Conservation (phyloP, 257 asterid species). For the Penstemon davidsonii region DNA sequence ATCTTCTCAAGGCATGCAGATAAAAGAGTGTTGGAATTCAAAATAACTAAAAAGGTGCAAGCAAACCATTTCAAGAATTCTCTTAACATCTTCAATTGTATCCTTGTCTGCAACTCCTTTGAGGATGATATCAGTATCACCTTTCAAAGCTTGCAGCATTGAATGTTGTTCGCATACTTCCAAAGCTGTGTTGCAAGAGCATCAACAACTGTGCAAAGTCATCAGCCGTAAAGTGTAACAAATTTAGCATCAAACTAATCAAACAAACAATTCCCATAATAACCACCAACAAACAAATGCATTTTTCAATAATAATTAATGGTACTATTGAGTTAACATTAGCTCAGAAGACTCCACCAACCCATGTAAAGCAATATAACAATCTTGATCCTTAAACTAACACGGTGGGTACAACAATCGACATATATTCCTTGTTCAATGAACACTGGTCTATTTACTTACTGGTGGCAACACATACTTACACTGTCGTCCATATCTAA, state of each 20-base stretch:
- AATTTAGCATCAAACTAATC: conserved; percentile 23
- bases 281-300: conserved; percentile 2
- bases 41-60: conserved; percentile 23
- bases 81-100: conserved; percentile 64
- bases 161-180: conserved; percentile 44
- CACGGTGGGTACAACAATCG: not conserved
- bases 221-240: conserved; percentile 31
- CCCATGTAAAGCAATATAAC: conserved; percentile 7
- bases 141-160: conserved; percentile 58
- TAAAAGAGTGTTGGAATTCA: conserved; percentile 1
- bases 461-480: not conserved
- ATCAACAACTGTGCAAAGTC: conserved; percentile 45
- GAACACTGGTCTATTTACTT: not conserved
- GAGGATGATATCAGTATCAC: conserved; percentile 43
- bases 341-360: conserved; percentile 7
- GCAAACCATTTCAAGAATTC: conserved; percentile 75
- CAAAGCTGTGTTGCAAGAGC: conserved; percentile 60
- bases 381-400: not conserved
- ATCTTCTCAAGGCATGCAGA: not conserved
- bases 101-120: conserved; percentile 60
- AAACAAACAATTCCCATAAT: not conserved
- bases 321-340: not conserved
- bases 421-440: not conserved
- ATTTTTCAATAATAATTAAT: not conserved
- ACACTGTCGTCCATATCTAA: too few relatives aligned